Conservation (phyloP, 768 basidiomycete genomes). For the Cystobasidiopsis lactophilus region DNA sequence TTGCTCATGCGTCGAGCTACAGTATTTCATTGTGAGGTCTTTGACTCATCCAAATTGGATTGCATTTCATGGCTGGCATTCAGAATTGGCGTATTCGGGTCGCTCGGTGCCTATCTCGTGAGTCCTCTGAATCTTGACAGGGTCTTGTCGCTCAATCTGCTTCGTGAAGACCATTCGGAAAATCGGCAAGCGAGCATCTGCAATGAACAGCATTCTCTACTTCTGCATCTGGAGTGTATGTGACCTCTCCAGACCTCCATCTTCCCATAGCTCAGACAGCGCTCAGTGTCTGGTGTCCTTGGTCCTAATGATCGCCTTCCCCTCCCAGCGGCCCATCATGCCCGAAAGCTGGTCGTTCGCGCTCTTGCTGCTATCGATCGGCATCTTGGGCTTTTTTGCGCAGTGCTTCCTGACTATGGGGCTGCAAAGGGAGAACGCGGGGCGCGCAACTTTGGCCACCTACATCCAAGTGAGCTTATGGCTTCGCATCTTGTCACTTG, state of each 20-base stretch:
- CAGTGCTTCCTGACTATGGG: constrained; percentile 40
- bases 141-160: background rate
- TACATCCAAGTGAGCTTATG: constrained; percentile 27
- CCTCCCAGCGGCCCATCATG: constrained; percentile 19
- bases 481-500: constrained; percentile 1
- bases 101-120: constrained; percentile 37
- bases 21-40: no score
- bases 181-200: constrained; percentile 53
- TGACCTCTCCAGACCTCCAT: constrained; percentile 15
- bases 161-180: constrained; percentile 31
- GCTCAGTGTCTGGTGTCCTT: constrained; percentile 14
- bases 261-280: background rate
- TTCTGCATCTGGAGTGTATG: constrained; percentile 38
- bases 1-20: no score
- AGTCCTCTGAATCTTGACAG: background rate
- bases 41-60: no score
- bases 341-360: constrained; percentile 9
- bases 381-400: constrained; percentile 27
- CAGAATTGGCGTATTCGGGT: constrained; percentile 44
- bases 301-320: constrained; percentile 15
- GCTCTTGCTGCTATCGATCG: constrained; percentile 21
- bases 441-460: constrained; percentile 39
- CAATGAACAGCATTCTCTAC: constrained; percentile 47
- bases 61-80: no score
- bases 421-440: constrained; percentile 42